Evolutionary conservation across 257 asterid species (phyloP).

Genomic region (Solanum sitiens): DNA sequence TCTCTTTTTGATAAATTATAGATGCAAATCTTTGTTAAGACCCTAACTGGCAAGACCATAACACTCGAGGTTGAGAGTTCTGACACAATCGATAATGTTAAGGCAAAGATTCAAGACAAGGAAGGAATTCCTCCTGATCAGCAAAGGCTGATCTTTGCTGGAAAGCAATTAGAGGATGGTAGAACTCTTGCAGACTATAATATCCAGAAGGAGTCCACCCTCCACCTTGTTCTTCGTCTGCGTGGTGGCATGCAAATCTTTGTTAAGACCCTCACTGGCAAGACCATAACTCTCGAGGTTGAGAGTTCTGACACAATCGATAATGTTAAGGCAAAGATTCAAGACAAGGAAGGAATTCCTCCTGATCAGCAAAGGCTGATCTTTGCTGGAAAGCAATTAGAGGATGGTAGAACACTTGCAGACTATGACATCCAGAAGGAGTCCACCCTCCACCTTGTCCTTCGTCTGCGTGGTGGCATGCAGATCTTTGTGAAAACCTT

Average conservation of each 20-base stretch:
- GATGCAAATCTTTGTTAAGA: background rate
- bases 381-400: background rate
- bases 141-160: background rate
- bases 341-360: background rate
- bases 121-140: background rate
- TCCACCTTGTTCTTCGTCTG: background rate
- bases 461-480: background rate
- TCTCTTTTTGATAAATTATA: background rate
- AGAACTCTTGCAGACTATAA: background rate
- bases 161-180: background rate
- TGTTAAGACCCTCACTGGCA: background rate
- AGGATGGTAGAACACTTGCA: background rate
- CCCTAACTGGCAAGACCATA: background rate
- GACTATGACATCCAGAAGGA: background rate
- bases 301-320: background rate
- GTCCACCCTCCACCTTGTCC: background rate
- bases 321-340: background rate
- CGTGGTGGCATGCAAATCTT: background rate
- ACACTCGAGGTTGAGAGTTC: background rate
- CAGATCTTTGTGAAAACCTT: slow-evolving; percentile 5
- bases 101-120: background rate
- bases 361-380: background rate
- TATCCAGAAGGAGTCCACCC: background rate
- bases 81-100: background rate
- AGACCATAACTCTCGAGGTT: background rate